phyloP scores from a whole-genome alignment of 1,139 yeast genomes.

The Protomyces lactucae-debilis region DNA sequence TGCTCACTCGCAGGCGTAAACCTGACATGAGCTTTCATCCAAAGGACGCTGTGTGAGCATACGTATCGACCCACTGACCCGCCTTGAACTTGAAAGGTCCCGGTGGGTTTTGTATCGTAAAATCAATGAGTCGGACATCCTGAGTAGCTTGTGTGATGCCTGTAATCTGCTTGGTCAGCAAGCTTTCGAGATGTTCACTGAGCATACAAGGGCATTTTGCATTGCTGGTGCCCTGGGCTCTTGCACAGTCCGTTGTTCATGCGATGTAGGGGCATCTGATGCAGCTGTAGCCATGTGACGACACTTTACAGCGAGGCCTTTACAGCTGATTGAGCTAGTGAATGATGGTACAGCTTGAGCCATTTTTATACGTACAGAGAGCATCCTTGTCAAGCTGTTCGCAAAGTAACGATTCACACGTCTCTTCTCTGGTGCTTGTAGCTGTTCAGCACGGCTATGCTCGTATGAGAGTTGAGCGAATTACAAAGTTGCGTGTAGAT shows the following conservation, averaged over 20 bases:
- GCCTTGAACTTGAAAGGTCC: conserved; percentile 23
- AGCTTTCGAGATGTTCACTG: background rate
- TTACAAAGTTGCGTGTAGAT: no score
- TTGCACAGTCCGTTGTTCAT: conserved; percentile 9
- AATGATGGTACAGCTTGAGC: no score
- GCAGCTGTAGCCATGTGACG: conserved; percentile 16
- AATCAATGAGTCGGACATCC: conserved; percentile 19
- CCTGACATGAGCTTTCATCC: background rate
- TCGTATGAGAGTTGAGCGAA: no score
- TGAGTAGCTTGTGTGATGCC: conserved; percentile 18
- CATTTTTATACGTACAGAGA: no score
- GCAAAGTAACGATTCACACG: no score
- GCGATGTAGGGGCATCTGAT: conserved; percentile 4
- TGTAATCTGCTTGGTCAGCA: conserved; percentile 2
- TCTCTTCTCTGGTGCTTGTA: no score
- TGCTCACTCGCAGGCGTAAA: conserved; percentile 20
- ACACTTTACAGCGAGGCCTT: background rate
- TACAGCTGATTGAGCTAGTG: background rate
- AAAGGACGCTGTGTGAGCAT: background rate
- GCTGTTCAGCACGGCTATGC: no score
- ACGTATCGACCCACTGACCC: conserved; percentile 24
- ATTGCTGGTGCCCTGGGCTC: conserved; percentile 12
- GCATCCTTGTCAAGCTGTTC: no score
- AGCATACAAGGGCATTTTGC: background rate
- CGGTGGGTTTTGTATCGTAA: background rate